These are phyloP conservation scores for Cercophora samala DNA, from an alignment of 495 filamentous ascomycete species.

Conservation along the genomic window DNA sequence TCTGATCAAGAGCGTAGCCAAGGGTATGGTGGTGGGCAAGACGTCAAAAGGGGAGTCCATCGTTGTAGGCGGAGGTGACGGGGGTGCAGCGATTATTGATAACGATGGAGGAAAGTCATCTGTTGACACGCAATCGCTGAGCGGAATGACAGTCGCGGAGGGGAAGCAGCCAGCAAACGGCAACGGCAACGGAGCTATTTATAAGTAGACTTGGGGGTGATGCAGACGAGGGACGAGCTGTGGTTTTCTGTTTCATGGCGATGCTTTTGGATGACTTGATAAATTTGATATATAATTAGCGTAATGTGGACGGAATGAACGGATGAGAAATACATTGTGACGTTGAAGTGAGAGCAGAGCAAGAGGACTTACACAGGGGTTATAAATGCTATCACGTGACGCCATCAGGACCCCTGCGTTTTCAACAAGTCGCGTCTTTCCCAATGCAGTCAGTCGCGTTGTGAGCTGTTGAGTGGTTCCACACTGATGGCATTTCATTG, in stretches of 20 bases:
- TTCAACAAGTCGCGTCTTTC: slow-evolving; percentile 11
- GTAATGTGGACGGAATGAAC: neutral
- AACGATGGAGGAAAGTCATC: slow-evolving; percentile 1
- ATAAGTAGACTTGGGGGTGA: neutral
- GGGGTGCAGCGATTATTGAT: slow-evolving; percentile 33
- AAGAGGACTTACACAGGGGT: neutral
- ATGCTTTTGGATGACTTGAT: neutral
- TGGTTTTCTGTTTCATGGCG: neutral
- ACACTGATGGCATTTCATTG: neutral
- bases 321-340: neutral
- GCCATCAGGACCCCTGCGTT: neutral
- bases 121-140: slow-evolving; percentile 16
- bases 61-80: slow-evolving; percentile 77
- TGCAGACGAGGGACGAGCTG: neutral
- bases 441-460: neutral
- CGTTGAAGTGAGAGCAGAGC: neutral
- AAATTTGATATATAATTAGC: neutral
- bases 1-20: slow-evolving; percentile 87
- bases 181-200: slow-evolving; percentile 7
- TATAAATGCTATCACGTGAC: slow-evolving; percentile 9
- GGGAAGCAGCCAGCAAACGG: slow-evolving; percentile 28
- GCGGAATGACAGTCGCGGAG: slow-evolving; percentile 24
- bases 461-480: neutral
- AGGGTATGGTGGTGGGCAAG: slow-evolving; percentile 95
- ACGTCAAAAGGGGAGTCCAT: slow-evolving; percentile 82